Conservation (phyloP, 2,329 filamentous ascomycete species). For the Beauveria medogensis region DNA sequence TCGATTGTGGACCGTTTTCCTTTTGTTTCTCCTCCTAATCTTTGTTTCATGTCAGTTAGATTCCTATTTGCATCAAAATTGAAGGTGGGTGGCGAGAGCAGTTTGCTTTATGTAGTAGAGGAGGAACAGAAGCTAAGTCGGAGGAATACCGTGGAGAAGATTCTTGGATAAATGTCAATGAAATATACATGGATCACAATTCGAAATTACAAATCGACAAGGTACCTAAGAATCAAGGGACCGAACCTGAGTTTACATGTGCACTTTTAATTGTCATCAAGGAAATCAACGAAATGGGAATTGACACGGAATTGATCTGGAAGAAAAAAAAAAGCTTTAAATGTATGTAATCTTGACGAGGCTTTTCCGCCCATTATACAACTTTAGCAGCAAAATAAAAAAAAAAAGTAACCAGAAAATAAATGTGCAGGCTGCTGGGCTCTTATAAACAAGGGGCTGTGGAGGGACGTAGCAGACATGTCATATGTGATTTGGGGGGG, state of each 20-base stretch:
- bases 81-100: background rate
- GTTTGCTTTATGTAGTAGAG: background rate
- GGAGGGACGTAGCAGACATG: background rate
- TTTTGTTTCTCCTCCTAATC: background rate
- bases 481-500: background rate
- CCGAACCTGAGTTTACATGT: too few species aligned
- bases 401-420: background rate
- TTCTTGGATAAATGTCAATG: too few species aligned
- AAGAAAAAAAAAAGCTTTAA: background rate
- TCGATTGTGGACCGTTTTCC: too few species aligned
- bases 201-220: too few species aligned
- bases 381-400: background rate
- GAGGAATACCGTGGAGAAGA: background rate
- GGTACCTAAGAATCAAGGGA: too few species aligned
- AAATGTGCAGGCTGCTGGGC: conserved; percentile 6
- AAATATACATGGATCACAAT: background rate
- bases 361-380: background rate
- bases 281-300: too few species aligned
- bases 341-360: conserved; percentile 6
- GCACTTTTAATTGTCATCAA: too few species aligned
- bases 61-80: background rate
- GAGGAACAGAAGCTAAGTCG: background rate
- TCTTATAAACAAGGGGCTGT: background rate
- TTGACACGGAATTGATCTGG: background rate
- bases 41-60: background rate